These are phyloP conservation scores for Gleditsia sinensis DNA, from an alignment of 306 rosid species.

Conservation along the genomic window DNA sequence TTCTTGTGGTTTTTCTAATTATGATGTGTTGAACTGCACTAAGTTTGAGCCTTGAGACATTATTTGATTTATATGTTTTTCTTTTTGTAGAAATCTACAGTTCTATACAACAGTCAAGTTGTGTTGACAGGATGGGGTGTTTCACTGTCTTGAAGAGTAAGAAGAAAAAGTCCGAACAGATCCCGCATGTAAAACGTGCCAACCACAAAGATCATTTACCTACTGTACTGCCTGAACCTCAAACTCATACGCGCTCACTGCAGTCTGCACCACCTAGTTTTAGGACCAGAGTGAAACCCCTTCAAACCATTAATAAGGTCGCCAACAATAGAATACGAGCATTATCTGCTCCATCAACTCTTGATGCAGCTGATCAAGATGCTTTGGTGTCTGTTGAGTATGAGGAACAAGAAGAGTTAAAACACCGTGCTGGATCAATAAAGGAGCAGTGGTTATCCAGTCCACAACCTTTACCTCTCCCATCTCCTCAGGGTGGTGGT, in stretches of 20 bases:
- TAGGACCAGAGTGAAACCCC: conserved; percentile 59
- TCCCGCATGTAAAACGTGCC: conserved; percentile 18
- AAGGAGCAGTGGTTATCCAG: conserved; percentile 68
- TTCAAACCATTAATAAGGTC: conserved; percentile 46
- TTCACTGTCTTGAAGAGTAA: conserved; percentile 63
- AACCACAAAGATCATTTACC: conserved; percentile 47
- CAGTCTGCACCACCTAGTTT: conserved; percentile 82
- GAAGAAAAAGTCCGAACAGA: conserved; percentile 62
- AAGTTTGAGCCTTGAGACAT: conserved; percentile 25
- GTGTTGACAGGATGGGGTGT: conserved; percentile 68
- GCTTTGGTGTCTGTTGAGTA: conserved; percentile 56
- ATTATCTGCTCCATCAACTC: conserved; percentile 80
- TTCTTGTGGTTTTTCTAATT: neutral
- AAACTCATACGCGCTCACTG: conserved; percentile 45
- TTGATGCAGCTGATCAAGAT: conserved; percentile 69
- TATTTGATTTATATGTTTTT: neutral
- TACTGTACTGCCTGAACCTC: conserved; percentile 60
- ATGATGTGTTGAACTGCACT: neutral
- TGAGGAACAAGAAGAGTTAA: conserved; percentile 77
- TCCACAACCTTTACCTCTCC: conserved; percentile 97
- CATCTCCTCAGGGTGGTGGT: conserved; percentile 67
- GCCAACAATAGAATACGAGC: conserved; percentile 51
- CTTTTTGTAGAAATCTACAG: conserved; percentile 39
- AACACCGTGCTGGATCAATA: conserved; percentile 52
- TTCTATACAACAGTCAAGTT: conserved; percentile 24